Evolutionary conservation across 371 early-diverging fungal genomes (phyloP).

Genomic region (Zychaea mexicana): DNA sequence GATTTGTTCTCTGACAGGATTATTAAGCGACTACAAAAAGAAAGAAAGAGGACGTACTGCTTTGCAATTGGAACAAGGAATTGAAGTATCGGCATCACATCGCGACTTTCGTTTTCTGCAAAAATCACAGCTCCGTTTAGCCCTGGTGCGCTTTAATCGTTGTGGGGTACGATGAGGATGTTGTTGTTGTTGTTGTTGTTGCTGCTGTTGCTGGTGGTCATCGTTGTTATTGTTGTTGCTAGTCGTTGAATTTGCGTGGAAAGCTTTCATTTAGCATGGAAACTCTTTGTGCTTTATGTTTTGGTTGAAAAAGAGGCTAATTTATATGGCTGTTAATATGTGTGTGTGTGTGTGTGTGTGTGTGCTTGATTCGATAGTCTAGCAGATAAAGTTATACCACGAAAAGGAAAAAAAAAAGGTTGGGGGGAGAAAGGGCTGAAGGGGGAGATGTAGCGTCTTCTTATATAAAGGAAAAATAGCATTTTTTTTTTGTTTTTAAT

Average conservation of each 20-base stretch:
- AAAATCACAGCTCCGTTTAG: slow-evolving; percentile 57
- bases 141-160: slow-evolving; percentile 45
- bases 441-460: too few species aligned
- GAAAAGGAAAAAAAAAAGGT: slow-evolving; percentile 3
- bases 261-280: slow-evolving; percentile 6
- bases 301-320: not conserved
- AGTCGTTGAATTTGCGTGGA: slow-evolving; percentile 1
- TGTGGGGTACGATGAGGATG: not conserved
- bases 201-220: not conserved
- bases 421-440: too few species aligned
- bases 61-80: slow-evolving; percentile 54
- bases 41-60: slow-evolving; percentile 29
- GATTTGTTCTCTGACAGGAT: not conserved
- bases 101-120: slow-evolving; percentile 52
- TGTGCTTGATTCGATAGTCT: too few species aligned
- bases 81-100: slow-evolving; percentile 51
- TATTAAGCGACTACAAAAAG: not conserved
- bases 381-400: slow-evolving; percentile 4
- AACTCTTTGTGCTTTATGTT: not conserved
- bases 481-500: not conserved
- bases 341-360: too few species aligned
- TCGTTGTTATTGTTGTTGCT: slow-evolving; percentile 3
- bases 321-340: too few species aligned
- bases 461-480: not conserved
- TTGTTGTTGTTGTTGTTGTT: not conserved